Evolutionary conservation across 2,329 filamentous ascomycete species (phyloP), one percentile per base, ranked within the genome.

Genomic region (Sporothrix mexicana): DNA sequence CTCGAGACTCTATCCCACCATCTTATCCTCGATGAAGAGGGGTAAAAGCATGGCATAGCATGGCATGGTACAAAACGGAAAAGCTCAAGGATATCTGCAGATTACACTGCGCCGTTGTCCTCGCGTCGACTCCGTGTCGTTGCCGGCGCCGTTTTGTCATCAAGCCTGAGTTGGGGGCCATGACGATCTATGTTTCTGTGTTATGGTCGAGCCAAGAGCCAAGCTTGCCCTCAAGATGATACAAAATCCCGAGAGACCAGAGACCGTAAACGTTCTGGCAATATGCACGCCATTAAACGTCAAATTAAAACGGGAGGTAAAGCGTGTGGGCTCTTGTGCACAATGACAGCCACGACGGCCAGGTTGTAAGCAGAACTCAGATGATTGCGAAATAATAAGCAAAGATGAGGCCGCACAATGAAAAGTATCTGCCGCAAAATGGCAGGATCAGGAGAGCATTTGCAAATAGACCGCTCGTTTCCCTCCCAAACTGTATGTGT

Each of bases 301-400:
- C 45, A 68, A 53, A 53, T 23, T 36, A 68, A 68, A 15, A 25
- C 43, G 25, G 41, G 45, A 43, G 9, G 23, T 2, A 3, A 9
- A 23, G 43, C 36, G 43, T 36, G 43, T 23, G 62, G n/a, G 6
- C n/a, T n/a, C n/a, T 25, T 6, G 20, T 9, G 5, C 9, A 66
- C 62, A 17, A 10, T 17, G 62, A 25, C 43, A 66, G 41, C 4
- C 12, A 17, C 10, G 10, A 30, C n/a, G 23, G 62, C 5, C 62
- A 36, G 43, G 23, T n/a, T 49, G 45, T 51, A 23, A 47, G 62
- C 30, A 36, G 30, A 36, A 36, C 30, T 36, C 30, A 23, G 45
- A 25, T 25, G 15, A 61, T 69, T 51, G 41, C 43, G 62, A 36
- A 72, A 23, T 41, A 69, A 49, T 64, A 64, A 36, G 62, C 62